A percentile compares a stretch with the other conserved stretches of the same genome.
Conservation (phyloP, 1,284 basidiomycete genomes). For the Malassezia slooffiae region DNA sequence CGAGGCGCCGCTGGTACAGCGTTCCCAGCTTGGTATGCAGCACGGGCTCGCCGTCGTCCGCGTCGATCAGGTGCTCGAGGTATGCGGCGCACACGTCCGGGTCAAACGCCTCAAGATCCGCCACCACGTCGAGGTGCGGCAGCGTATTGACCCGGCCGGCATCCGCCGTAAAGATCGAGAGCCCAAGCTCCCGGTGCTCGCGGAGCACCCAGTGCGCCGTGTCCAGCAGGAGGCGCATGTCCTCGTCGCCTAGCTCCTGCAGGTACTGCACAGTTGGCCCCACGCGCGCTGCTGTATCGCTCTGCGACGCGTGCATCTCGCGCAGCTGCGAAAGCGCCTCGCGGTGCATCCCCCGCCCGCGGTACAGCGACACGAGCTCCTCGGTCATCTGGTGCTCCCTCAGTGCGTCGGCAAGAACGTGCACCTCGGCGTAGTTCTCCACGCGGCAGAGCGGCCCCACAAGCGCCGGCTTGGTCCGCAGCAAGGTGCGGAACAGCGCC, state of each 20-base stretch:
- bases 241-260: slow-evolving; percentile 60
- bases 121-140: slow-evolving; percentile 27
- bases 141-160: slow-evolving; percentile 60
- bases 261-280: slow-evolving; percentile 77
- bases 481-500: slow-evolving; percentile 83
- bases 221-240: slow-evolving; percentile 33
- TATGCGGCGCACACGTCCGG: slow-evolving; percentile 58
- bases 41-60: slow-evolving; percentile 56
- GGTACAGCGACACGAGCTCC: slow-evolving; percentile 82
- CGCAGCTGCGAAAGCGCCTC: slow-evolving; percentile 75
- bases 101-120: slow-evolving; percentile 60
- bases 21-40: slow-evolving; percentile 82
- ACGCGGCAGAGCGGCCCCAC: slow-evolving; percentile 79
- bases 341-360: slow-evolving; percentile 86
- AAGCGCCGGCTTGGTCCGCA: slow-evolving; percentile 69
- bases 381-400: slow-evolving; percentile 73
- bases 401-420: slow-evolving; percentile 81
- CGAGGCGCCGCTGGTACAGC: slow-evolving; percentile 62
- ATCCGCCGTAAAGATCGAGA: slow-evolving; percentile 90
- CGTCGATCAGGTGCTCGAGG: slow-evolving; percentile 70
- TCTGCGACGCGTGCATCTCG: slow-evolving; percentile 57
- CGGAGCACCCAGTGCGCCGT: slow-evolving; percentile 73
- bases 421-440: slow-evolving; percentile 93
- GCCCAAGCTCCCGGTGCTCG: slow-evolving; percentile 59
- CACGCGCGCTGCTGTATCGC: slow-evolving; percentile 66